Conservation (phyloP, 306 rosid genomes). For the Casuarina cunninghamiana region DNA sequence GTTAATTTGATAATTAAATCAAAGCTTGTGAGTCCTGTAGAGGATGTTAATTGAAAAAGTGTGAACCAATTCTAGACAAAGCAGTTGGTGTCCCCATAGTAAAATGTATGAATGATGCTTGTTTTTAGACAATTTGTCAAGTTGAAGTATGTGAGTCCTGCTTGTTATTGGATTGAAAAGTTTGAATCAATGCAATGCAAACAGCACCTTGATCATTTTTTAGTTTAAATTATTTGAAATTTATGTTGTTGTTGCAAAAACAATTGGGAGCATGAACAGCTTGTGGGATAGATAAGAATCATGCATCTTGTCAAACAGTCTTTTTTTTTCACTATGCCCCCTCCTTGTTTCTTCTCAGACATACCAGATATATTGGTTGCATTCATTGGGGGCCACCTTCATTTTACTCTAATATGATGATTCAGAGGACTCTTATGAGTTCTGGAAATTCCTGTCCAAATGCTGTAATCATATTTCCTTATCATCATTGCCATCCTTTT, state of each 20-base stretch:
- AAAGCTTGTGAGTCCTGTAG: background rate
- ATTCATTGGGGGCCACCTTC: background rate
- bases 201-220: background rate
- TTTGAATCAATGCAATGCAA: background rate
- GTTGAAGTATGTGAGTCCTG: background rate
- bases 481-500: background rate
- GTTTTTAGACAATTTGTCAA: slow-evolving; percentile 1
- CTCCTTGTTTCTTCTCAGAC: background rate
- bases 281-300: background rate
- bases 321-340: background rate
- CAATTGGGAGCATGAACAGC: background rate
- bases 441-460: background rate
- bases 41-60: background rate
- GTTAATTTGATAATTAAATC: background rate
- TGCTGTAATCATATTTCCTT: background rate
- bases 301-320: background rate
- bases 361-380: background rate
- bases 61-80: background rate
- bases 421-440: background rate
- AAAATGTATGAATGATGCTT: background rate
- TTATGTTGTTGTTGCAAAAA: background rate
- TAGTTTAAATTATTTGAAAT: background rate
- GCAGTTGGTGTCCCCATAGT: background rate
- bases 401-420: background rate
- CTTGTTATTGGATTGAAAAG: background rate